Base-by-base conservation (phyloP, 2,329 filamentous ascomycete genomes). In the Bipolaris victoriae region DNA sequence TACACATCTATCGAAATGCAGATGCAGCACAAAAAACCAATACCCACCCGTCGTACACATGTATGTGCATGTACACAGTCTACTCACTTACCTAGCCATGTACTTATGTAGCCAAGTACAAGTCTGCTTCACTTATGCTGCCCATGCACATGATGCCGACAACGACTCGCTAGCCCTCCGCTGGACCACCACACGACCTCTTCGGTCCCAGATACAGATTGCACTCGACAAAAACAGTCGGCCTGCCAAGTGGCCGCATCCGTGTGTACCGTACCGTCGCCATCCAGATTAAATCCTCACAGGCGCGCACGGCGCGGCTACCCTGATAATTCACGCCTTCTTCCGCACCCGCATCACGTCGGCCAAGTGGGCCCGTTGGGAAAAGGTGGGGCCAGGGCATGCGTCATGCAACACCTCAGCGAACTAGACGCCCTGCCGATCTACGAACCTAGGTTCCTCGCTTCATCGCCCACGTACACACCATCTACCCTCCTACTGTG, bases 231-330 rank as follows among this genome's bases (percentile, higher is more conserved):
- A 18, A 44, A 16, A 16, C 45, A 48, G 36, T 41, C 26, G 46
- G 57, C 41, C 54, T 57, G 55, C 51, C 52, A 16, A 37, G 44
- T 52, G 22, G 50, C 47, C 46, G 35, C n/a, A 15, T 26, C 33
- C 36, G 26, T 29, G 26, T 10, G 26, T 29, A 29, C 26, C 9
- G 26, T 10, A 29, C 9, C 47, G 41, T 18, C 7, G 29, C 39
- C 37, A 36, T 20, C 2, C n/a, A 53, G 31, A 50, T 52, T 55
- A 45, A 48, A 48, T 35, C 16, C 26, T 29, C 52, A 49, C 59
- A 68, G 62, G 67, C 71, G 72, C 72, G 72, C 68, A 74, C 60
- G 68, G 69, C 72, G 71, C 72, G 61, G 58, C 54, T 59, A 59
- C 55, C 35, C 35, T 56, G 48, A 57, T 49, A 51, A 55, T 53